Base-by-base conservation (phyloP, 179 eudicot species). In the Silene coronaria region DNA sequence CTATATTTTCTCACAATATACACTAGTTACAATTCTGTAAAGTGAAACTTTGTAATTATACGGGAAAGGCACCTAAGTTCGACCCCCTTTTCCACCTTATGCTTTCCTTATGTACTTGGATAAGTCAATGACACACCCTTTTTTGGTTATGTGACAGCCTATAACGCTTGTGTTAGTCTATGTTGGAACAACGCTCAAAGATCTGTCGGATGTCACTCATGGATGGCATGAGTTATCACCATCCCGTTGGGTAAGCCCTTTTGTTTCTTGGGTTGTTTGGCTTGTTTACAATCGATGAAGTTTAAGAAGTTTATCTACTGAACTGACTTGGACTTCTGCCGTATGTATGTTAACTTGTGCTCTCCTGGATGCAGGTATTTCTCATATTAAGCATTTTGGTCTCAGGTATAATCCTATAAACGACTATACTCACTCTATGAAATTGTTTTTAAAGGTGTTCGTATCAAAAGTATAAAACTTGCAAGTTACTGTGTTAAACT, bases 121-220 rank as follows among this genome's bases (percentile, higher is more conserved):
- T 10, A 66, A 66, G 32, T 71, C 62, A 72, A 53, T 84, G 67
- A 81, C 58, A 14, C 63, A 11, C 61, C 36, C 69, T 5, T 12
- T 81, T 27, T 79, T 71, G 69, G 74, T 75, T 69, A 11, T 83
- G 73, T 72, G 78, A 72, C 90, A 94, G 97, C 98, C 98, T 74
- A 90, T 92, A 64, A 94, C 98, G 59, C 71, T 94, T 85, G 94
- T 86, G 3, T 83, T 94, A 77, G 97, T 94, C 21, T 94, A 92
- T 84, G 89, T 77, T 74, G 98, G 98, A 76, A 94, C 98, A 72
- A 94, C 98, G 64, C 78, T 94, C 19, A 90, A 94, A 85, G 97
- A 94, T 82, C 86, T 94, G 78, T 90, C 92, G 21, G 97, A 94
- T 82, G 87, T 94, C 63, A 90, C 97, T 38, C 94, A 94, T 83